Base-by-base conservation (phyloP, 2,329 filamentous ascomycete species). In the Fusarium sp. region DNA sequence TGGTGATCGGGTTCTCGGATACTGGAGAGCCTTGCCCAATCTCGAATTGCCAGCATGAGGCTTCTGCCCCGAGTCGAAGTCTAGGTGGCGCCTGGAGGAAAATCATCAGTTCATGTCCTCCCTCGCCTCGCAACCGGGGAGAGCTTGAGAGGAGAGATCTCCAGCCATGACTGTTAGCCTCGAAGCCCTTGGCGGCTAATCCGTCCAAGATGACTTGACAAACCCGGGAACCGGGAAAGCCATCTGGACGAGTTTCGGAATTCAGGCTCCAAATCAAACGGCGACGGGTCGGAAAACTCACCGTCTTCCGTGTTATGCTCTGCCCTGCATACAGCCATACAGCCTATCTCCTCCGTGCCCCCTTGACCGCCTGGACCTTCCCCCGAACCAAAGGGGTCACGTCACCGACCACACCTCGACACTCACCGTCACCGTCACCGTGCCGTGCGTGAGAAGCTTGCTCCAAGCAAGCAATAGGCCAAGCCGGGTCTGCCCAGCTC, bases 21-120 rank as follows among this genome's bases (percentile, higher is more conserved):
- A 45, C 41, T 57, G 45, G 32, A 11, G 27, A 32, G 18, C 18
- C 67, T 30, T 67, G 45, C 39, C 72, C 72, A 74, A 75, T 74
- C 72, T 68, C 43, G 35, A 58, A 62, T 52, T 35, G 20, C 58
- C 35, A 67, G 72, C 41, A 74, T 74, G 72, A 74, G 61, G 64
- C 57, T 52, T 52, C 27, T 32, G 10, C 18, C 27, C 27, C 48
- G 18, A 52, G 48, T 52, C 27, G 11, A 52, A 30, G 48, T 20
- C 48, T 52, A 30, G 27, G 27, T 32, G 18, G 27, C 48, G 48
- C 27, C 48, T 52, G 10, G 25, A 13, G 25, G 45, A 30, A 32
- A 52, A 11, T 52, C 48, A 32, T 52, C 18, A 50, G 16, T 30
- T 18, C 25, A 27, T 27, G 41, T 45, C 41, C 20, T 45, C n/a